Conservation (phyloP, 768 basidiomycete species). For the Amylocystis lapponica region DNA sequence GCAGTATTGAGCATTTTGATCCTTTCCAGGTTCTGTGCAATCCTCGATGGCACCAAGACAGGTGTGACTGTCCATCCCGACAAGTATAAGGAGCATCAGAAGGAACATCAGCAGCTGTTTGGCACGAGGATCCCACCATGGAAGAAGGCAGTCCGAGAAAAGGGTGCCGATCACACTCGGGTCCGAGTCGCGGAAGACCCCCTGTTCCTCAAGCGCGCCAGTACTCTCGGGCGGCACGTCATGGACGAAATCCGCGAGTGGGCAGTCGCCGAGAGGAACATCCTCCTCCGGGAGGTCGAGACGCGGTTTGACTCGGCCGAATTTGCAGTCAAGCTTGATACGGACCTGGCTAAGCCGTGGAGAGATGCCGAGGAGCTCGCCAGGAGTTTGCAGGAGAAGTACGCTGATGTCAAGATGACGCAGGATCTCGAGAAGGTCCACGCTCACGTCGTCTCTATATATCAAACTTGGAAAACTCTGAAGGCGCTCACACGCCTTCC, state of each 20-base stretch:
- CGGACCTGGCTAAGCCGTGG: slow-evolving; percentile 34
- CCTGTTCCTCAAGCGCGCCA: too few relatives aligned
- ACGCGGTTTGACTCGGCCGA: slow-evolving; percentile 15
- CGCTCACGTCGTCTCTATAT: too few relatives aligned
- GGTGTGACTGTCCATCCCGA: slow-evolving; percentile 40
- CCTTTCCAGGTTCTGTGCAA: slow-evolving; percentile 39
- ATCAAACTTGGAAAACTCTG: slow-evolving; percentile 4
- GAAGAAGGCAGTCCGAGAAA: too few relatives aligned
- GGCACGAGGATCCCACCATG: slow-evolving; percentile 16
- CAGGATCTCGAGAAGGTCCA: slow-evolving; percentile 33
- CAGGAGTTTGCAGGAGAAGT: slow-evolving; percentile 5
- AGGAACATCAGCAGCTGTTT: slow-evolving; percentile 20
- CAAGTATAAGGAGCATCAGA: slow-evolving; percentile 26
- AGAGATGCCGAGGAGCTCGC: slow-evolving; percentile 22
- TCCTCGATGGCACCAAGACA: slow-evolving; percentile 58
- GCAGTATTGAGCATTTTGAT: background rate
- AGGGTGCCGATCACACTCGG: too few relatives aligned
- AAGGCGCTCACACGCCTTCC: slow-evolving; percentile 25
- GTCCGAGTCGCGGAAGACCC: too few relatives aligned
- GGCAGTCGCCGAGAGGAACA: slow-evolving; percentile 20
- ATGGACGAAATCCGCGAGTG: slow-evolving; percentile 36
- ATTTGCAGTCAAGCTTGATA: slow-evolving; percentile 12
- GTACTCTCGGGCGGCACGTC: slow-evolving; percentile 28
- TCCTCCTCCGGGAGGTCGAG: slow-evolving; percentile 25
- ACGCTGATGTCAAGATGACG: slow-evolving; percentile 10